Base-by-base conservation (phyloP, 2,329 filamentous ascomycete genomes). In the Pseudocercospora fijiensis region DNA sequence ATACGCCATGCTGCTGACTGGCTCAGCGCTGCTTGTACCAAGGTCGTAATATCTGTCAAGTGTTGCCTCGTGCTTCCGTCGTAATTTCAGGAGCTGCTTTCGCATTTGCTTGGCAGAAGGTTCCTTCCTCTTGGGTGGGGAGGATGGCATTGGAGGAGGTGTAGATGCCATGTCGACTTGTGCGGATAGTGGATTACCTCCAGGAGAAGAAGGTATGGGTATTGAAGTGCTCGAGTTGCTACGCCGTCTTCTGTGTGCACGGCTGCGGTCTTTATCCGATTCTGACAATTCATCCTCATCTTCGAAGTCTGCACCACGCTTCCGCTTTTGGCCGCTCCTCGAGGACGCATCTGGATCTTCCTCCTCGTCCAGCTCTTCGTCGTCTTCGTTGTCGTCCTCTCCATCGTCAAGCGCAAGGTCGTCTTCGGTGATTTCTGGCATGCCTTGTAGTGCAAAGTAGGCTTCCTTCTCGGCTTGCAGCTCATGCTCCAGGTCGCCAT, bases 1-100 rank as follows among this genome's bases (percentile, higher is more conserved):
- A 77, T 98, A 99, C 74, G 97, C 86, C 80, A 98, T 89, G 0
- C 93, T 96, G 0, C 93, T 95, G 61, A 98, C 91, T 0, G 95
- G 95, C 75, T 99, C 95, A 0, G 94, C 94, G 74, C 96, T 97
- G 1, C 92, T 96, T 2, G 91, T 89, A 45, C 95, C 95, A 28
- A 91, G 84, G 27, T 87, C 85, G 79, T 98, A 97, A 78, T 99
- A 98, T 67, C 86, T 84, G 57, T 90, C 86, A 41, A 98, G 81
- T 0, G 93, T 83, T 0, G 79, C 77, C 76, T 96, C 91, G 69
- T 97, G 88, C 71, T 93, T 89, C 65, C 86, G 83, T 60, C 91
- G 88, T 70, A 97, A 81, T 63, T 87, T 87, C 41, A 96, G 77
- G 3, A 98, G 82, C 53, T 89, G 88, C 68, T 87, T 86, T 65